phyloP scores from a whole-genome alignment of 164 flowering plant genomes.

The Tinospora cordifolia region DNA sequence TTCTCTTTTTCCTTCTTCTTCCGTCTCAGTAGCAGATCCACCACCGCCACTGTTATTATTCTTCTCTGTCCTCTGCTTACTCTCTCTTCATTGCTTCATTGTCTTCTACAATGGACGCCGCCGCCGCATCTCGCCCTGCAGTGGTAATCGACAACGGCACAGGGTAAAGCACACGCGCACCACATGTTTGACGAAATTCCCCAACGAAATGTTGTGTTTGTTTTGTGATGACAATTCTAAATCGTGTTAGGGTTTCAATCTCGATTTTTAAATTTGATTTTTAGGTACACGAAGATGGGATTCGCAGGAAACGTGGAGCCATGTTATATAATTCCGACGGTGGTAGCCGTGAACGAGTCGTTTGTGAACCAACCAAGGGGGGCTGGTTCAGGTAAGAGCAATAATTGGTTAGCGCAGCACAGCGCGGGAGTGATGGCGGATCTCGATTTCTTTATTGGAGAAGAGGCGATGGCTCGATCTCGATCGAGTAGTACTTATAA shows the following conservation, averaged over 20 bases:
- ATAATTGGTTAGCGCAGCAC: conserved; percentile 79
- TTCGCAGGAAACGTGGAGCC: conserved; percentile 92
- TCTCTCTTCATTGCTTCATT: background rate
- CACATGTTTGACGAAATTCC: conserved; percentile 23
- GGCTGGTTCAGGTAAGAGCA: conserved; percentile 42
- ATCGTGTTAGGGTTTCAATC: background rate
- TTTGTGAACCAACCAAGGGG: conserved; percentile 61
- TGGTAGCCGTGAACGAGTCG: conserved; percentile 85
- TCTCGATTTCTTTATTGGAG: conserved; percentile 92
- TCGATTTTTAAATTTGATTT: conserved; percentile 2
- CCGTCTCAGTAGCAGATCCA: conserved; percentile 59
- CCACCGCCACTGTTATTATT: background rate
- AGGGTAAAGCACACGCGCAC: conserved; percentile 39
- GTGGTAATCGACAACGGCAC: conserved; percentile 97
- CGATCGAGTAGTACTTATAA: conserved; percentile 70
- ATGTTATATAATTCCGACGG: conserved; percentile 68
- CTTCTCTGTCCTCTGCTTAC: too few species aligned
- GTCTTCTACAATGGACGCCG: conserved; percentile 49
- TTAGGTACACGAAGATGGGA: conserved; percentile 93
- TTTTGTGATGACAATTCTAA: too few species aligned
- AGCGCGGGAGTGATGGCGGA: conserved; percentile 99
- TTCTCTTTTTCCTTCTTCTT: conserved; percentile 7
- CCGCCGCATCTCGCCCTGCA: conserved; percentile 82
- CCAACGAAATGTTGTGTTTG: background rate
- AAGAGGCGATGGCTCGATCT: conserved; percentile 70